These are phyloP conservation scores for Rhododendron ferrugineum DNA, from an alignment of 148 eudicot species.

Conservation along the genomic window DNA sequence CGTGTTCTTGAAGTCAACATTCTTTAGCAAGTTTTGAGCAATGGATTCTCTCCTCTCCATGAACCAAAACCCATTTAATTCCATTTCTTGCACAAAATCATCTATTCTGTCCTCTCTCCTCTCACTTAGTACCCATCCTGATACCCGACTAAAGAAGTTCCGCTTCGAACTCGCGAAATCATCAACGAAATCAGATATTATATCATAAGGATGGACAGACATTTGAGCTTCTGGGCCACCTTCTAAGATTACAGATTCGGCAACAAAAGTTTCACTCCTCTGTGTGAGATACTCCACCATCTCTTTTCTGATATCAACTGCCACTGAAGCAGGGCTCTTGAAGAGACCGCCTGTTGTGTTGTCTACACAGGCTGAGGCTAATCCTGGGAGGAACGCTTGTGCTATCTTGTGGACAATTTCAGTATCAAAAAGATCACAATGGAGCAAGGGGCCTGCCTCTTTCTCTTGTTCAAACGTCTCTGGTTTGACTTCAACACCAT, in stretches of 20 bases:
- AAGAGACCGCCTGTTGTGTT: slow-evolving; percentile 84
- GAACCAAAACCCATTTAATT: slow-evolving; percentile 81
- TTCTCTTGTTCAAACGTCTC: slow-evolving; percentile 53
- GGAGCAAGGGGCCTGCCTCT: slow-evolving; percentile 38
- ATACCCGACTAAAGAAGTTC: slow-evolving; percentile 70
- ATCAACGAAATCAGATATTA: slow-evolving; percentile 65
- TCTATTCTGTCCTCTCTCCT: slow-evolving; percentile 84
- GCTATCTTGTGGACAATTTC: slow-evolving; percentile 77
- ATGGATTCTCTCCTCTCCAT: slow-evolving; percentile 69
- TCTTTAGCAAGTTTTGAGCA: slow-evolving; percentile 65
- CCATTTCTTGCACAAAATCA: slow-evolving; percentile 91
- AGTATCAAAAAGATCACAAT: slow-evolving; percentile 66
- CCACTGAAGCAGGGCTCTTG: slow-evolving; percentile 67
- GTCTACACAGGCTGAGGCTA: slow-evolving; percentile 90
- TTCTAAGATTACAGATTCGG: slow-evolving; percentile 65
- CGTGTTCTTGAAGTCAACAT: slow-evolving; percentile 65
- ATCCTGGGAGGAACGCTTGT: slow-evolving; percentile 63
- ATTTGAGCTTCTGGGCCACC: slow-evolving; percentile 43
- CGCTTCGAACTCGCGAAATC: slow-evolving; percentile 63
- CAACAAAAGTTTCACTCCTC: slow-evolving; percentile 75
- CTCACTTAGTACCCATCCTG: slow-evolving; percentile 85
- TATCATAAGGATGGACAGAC: slow-evolving; percentile 63
- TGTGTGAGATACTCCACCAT: slow-evolving; percentile 68
- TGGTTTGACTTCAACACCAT: slow-evolving; percentile 49
- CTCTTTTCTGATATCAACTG: slow-evolving; percentile 78